These are phyloP conservation scores for Neonectria magnoliae DNA, from an alignment of 2,329 filamentous ascomycete species.

Conservation along the genomic window DNA sequence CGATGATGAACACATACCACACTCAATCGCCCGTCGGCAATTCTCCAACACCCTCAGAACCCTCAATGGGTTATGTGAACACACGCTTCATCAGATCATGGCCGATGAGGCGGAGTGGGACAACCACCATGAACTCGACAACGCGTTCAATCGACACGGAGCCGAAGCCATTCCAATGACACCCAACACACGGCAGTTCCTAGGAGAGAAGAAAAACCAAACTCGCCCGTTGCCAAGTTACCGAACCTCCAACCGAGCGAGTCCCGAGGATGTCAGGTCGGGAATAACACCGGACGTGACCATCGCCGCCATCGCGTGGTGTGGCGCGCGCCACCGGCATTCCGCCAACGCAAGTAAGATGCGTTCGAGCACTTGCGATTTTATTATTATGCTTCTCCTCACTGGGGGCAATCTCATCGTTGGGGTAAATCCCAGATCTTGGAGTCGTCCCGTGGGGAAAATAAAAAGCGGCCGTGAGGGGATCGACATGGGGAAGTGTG, in stretches of 20 bases:
- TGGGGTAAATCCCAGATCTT: constrained; percentile 20
- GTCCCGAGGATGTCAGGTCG: constrained; percentile 29
- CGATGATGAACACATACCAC: not conserved
- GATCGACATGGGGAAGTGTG: constrained; percentile 25
- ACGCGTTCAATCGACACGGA: not conserved
- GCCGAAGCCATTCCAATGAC: not conserved
- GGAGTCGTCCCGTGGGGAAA: constrained; percentile 21
- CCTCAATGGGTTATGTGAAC: too few species aligned
- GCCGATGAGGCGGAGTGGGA: not conserved
- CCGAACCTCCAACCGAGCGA: constrained; percentile 35
- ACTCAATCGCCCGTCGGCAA: not conserved
- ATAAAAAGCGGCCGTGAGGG: constrained; percentile 4
- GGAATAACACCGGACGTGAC: constrained; percentile 30
- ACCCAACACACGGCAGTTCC: constrained; percentile 7
- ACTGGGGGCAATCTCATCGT: constrained; percentile 14
- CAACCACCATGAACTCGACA: not conserved
- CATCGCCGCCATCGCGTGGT: constrained; percentile 15
- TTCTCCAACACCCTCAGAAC: not conserved
- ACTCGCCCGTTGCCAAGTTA: not conserved
- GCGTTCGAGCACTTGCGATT: not conserved
- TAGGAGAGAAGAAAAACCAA: not conserved
- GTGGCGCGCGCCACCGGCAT: not conserved
- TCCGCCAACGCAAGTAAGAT: not conserved
- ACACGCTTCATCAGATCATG: not conserved
- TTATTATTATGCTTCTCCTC: constrained; percentile 36